Evolutionary conservation across 768 basidiomycete species (phyloP).

Genomic region (Psilocybe tampanensis): DNA sequence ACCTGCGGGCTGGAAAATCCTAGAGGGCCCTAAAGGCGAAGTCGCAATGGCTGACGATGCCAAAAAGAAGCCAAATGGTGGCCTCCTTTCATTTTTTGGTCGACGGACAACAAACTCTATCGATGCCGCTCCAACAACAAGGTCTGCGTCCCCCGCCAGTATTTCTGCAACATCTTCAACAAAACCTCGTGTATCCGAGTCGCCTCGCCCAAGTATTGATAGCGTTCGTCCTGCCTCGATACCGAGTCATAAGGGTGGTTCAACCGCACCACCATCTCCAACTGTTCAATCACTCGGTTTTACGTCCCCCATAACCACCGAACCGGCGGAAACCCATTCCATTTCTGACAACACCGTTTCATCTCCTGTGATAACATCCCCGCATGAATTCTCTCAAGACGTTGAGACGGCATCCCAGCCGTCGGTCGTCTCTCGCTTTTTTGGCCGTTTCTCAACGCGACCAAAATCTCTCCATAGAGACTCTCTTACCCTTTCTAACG

Average conservation of each 20-base stretch:
- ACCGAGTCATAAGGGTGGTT: background rate
- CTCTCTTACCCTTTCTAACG: slow-evolving; percentile 71
- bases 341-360: background rate
- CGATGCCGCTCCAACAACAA: slow-evolving; percentile 10
- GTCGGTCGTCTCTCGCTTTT: slow-evolving; percentile 83
- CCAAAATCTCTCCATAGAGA: slow-evolving; percentile 38
- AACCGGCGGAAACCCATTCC: slow-evolving; percentile 9
- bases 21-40: slow-evolving; percentile 55
- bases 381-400: background rate
- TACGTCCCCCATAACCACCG: slow-evolving; percentile 9
- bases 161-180: slow-evolving; percentile 16
- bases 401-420: slow-evolving; percentile 36
- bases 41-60: slow-evolving; percentile 32
- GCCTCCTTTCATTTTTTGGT: slow-evolving; percentile 77
- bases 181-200: slow-evolving; percentile 17
- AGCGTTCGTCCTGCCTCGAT: slow-evolving; percentile 10
- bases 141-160: slow-evolving; percentile 22
- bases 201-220: slow-evolving; percentile 30
- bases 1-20: slow-evolving; percentile 73
- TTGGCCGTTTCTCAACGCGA: slow-evolving; percentile 70
- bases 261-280: slow-evolving; percentile 11
- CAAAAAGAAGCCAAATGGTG: slow-evolving; percentile 55
- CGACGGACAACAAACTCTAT: slow-evolving; percentile 33
- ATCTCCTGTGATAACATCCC: background rate
- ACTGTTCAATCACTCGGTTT: slow-evolving; percentile 13